A percentile compares a stretch with the other conserved stretches of the same genome.
Conservation (phyloP, 257 asterid genomes). For the Leonotis leonurus region DNA sequence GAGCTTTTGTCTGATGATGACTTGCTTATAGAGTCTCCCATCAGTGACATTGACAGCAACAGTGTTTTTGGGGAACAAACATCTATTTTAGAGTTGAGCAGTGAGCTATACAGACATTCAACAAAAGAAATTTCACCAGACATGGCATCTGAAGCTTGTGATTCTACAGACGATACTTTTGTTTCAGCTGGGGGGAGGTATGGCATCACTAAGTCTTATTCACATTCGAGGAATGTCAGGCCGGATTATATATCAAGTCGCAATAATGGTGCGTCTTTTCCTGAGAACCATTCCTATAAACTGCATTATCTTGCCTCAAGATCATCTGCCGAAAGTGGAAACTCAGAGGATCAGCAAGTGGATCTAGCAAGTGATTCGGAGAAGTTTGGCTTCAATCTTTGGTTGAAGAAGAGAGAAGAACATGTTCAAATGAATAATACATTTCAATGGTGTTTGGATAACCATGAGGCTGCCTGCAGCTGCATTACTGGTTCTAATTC, state of each 20-base stretch:
- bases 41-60: constrained; percentile 33
- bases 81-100: too few species aligned
- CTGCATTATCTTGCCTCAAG: constrained; percentile 26
- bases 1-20: constrained; percentile 43
- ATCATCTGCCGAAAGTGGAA: constrained; percentile 44
- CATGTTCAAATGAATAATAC: constrained; percentile 21
- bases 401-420: constrained; percentile 30
- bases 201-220: too few species aligned
- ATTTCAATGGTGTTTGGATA: constrained; percentile 32
- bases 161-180: constrained; percentile 18
- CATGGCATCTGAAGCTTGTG: constrained; percentile 29
- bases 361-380: constrained; percentile 19
- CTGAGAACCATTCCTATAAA: constrained; percentile 23
- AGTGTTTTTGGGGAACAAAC: constrained; percentile 18
- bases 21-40: constrained; percentile 35
- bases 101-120: too few species aligned
- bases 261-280: constrained; percentile 20
- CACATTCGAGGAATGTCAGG: constrained; percentile 20
- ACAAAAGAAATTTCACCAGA: constrained; percentile 22
- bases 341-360: constrained; percentile 18
- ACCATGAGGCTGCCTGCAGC: constrained; percentile 24
- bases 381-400: constrained; percentile 19
- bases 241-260: constrained; percentile 25
- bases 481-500: constrained; percentile 30
- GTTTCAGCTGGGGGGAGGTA: too few species aligned